phyloP scores from a whole-genome alignment of 768 basidiomycete species.

The Russula compacta region DNA sequence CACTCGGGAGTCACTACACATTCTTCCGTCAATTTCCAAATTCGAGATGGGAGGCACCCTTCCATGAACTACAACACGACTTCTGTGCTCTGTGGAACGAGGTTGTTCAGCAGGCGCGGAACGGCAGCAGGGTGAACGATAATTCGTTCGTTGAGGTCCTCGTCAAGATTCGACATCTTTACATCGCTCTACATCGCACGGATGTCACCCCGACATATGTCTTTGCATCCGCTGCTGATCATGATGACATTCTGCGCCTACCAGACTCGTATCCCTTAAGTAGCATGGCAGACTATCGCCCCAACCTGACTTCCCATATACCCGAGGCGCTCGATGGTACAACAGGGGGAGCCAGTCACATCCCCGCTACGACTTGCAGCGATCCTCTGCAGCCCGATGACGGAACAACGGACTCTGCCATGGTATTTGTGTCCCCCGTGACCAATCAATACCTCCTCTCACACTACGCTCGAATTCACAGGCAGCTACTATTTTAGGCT shows the following conservation, averaged over 20 bases:
- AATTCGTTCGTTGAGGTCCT: neutral
- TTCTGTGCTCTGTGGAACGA: slow-evolving; percentile 1
- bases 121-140: no score
- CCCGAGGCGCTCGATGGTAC: neutral
- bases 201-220: neutral
- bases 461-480: neutral
- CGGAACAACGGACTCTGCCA: neutral
- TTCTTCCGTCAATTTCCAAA: neutral
- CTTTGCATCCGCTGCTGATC: neutral
- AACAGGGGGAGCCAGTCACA: neutral
- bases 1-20: no score
- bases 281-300: neutral
- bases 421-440: neutral
- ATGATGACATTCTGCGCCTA: neutral
- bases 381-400: neutral
- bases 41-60: neutral
- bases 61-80: neutral
- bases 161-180: neutral
- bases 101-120: neutral
- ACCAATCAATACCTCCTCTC: neutral
- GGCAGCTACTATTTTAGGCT: neutral
- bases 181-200: neutral
- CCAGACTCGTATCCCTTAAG: neutral
- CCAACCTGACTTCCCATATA: neutral
- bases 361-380: no score